Percentiles rank a stretch among this genome's conserved stretches.
Evolutionary conservation across 495 filamentous ascomycete genomes (phyloP).

Genomic region (Glonium stellatum): DNA sequence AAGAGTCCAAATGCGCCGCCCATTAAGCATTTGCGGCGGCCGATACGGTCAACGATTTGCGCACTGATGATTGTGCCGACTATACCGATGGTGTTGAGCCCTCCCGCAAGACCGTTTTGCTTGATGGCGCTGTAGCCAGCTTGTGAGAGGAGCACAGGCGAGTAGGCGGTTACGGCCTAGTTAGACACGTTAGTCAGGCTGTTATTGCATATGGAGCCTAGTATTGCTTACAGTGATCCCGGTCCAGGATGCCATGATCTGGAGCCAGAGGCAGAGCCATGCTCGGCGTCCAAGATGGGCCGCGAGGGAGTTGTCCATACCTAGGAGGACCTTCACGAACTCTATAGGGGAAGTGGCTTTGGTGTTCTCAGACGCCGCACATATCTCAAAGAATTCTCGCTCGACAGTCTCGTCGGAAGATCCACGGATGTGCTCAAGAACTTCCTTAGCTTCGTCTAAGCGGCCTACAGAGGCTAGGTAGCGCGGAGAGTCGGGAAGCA

Average conservation of each 20-base stretch:
- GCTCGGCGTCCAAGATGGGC: constrained; percentile 40
- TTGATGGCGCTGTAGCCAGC: constrained; percentile 35
- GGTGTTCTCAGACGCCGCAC: too few species aligned
- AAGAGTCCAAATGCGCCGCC: constrained; percentile 32
- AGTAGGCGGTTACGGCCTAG: constrained; percentile 30
- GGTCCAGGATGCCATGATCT: constrained; percentile 50
- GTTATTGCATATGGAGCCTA: too few species aligned
- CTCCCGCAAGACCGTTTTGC: constrained; percentile 47
- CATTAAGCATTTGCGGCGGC: constrained; percentile 43
- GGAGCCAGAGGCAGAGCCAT: constrained; percentile 47
- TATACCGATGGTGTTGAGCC: constrained; percentile 49
- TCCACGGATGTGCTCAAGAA: too few species aligned
- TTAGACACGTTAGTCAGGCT: too few species aligned
- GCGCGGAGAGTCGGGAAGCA: too few species aligned
- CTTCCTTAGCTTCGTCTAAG: too few species aligned
- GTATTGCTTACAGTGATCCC: constrained; percentile 36
- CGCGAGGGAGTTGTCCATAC: constrained; percentile 9
- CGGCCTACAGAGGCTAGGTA: too few species aligned
- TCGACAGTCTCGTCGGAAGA: too few species aligned
- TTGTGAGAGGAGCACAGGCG: constrained; percentile 15
- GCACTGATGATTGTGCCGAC: constrained; percentile 49
- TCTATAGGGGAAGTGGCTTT: background rate
- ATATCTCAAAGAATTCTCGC: too few species aligned
- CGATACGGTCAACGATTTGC: constrained; percentile 47
- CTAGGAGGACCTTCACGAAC: constrained; percentile 2